Base-by-base conservation (phyloP, 495 filamentous ascomycete species). In the Penicillium waksmanii region DNA sequence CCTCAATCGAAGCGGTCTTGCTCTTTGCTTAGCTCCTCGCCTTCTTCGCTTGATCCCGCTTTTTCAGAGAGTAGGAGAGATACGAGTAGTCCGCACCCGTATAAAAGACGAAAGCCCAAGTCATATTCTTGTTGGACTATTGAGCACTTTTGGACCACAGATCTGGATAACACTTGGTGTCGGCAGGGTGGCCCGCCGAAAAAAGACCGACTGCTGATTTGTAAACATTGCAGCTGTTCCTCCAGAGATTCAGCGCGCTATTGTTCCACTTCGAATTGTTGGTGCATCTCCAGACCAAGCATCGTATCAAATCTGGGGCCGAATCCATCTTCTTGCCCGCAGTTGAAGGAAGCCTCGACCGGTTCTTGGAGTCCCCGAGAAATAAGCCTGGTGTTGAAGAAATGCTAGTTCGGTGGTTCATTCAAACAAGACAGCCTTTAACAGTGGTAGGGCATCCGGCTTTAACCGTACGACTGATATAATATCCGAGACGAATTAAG, bases 61-160 rank as follows among this genome's bases (percentile, higher is more conserved):
- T 58, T 53, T 53, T 58, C 40, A 40, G 54, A 57, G 46, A 55
- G 51, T 23, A 60, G 57, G 42, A 54, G 57, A 42, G 31, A 60
- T 55, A 60, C 51, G 25, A 54, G 48, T 51, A 58, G 56, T 58
- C 56, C 36, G 38, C 56, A 44, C 56, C 56, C 48, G 49, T 53
- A 51, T 52, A 58, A 58, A 58, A 58, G 48, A 58, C 56, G 56
- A 58, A 58, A 58, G 52, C 38, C 47, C 46, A 60, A 60, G 57
- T 60, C 57, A 35, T 60, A 60, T 55, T 54, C 51, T 50, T 55
- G 57, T 55, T 60, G 57, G 57, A 51, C 51, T 31, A 48, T 43
- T 40, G 51, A 55, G 53, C 51, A 60, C 53, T n/a, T 60, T 55
- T 60, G 51, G 57, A 60, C 53, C 47, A 60, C 51, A 55, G 42